These are phyloP conservation scores for Albatrellus ellisii DNA, from an alignment of 768 basidiomycete species.

Conservation along the genomic window DNA sequence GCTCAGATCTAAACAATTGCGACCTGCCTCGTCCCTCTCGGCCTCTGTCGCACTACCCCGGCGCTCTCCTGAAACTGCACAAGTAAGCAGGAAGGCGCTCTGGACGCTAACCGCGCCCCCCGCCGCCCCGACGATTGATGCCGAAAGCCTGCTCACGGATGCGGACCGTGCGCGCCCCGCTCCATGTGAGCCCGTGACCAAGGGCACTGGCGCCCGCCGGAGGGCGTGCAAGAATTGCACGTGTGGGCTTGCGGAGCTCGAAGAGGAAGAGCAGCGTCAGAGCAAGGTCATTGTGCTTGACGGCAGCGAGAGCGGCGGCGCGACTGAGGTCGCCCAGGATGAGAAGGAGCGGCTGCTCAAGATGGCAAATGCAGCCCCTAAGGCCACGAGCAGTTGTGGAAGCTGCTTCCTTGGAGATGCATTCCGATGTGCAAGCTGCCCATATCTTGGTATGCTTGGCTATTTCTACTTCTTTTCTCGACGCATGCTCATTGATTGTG, in stretches of 20 bases:
- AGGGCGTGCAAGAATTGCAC: constrained; percentile 94
- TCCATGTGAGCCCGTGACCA: constrained; percentile 52
- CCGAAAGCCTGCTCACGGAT: constrained; percentile 71
- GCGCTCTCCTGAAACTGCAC: constrained; percentile 23
- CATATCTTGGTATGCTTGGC: constrained; percentile 75
- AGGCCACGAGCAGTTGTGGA: constrained; percentile 94
- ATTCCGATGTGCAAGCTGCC: constrained; percentile 92
- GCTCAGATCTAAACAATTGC: constrained; percentile 27
- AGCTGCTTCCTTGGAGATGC: constrained; percentile 98
- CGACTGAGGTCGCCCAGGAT: constrained; percentile 38
- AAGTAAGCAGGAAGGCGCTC: constrained; percentile 69
- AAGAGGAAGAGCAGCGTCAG: constrained; percentile 61
- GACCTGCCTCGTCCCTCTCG: constrained; percentile 3
- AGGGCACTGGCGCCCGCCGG: constrained; percentile 51
- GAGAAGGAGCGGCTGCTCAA: constrained; percentile 54
- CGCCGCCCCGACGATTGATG: constrained; percentile 63
- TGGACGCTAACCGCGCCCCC: constrained; percentile 75
- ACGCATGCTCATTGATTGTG: no score
- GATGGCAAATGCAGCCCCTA: constrained; percentile 61
- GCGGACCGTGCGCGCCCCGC: constrained; percentile 74
- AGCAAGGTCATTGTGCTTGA: constrained; percentile 55
- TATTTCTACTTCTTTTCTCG: constrained; percentile 1
- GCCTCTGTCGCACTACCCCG: constrained; percentile 24
- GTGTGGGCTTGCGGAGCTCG: constrained; percentile 91
- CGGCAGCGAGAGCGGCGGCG: constrained; percentile 43